Conservation (phyloP, 2,329 filamentous ascomycete genomes). For the Triangularia verruculosa region DNA sequence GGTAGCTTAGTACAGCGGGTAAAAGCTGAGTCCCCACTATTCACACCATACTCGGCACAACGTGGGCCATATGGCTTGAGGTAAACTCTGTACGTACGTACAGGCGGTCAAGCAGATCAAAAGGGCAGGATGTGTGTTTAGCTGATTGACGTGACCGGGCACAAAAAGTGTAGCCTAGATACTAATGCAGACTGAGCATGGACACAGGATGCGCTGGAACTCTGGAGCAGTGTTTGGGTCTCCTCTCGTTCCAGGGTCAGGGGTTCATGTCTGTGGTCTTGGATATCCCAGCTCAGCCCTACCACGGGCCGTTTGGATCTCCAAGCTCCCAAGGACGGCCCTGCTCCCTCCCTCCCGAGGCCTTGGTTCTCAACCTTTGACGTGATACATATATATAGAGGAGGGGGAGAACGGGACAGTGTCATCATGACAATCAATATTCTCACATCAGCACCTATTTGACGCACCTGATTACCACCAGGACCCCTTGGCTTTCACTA, state of each 20-base stretch:
- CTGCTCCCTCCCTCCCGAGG: not conserved
- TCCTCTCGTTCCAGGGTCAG: not conserved
- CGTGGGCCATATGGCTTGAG: not conserved
- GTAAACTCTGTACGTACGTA: too few relatives aligned
- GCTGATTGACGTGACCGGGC: not conserved
- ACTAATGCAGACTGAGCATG: slow-evolving; percentile 1
- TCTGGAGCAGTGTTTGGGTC: not conserved
- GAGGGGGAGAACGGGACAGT: not conserved
- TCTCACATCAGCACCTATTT: not conserved
- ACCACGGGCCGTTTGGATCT: not conserved
- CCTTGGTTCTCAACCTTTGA: not conserved
- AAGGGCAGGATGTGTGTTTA: slow-evolving; percentile 1
- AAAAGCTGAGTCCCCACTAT: slow-evolving; percentile 4
- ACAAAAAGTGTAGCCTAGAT: slow-evolving; percentile 1
- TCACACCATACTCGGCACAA: not conserved
- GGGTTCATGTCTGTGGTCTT: not conserved
- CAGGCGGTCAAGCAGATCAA: slow-evolving; percentile 1
- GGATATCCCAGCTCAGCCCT: not conserved
- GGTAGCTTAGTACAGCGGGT: not conserved
- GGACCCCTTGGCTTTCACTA: not conserved
- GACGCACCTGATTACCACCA: not conserved
- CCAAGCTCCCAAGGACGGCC: not conserved
- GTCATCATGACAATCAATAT: not conserved
- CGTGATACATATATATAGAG: not conserved
- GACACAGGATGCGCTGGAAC: slow-evolving; percentile 6